Percentiles rank a stretch among this genome's conserved stretches.
phyloP scores from a whole-genome alignment of 495 filamentous ascomycete genomes.

The Talaromyces ruber region DNA sequence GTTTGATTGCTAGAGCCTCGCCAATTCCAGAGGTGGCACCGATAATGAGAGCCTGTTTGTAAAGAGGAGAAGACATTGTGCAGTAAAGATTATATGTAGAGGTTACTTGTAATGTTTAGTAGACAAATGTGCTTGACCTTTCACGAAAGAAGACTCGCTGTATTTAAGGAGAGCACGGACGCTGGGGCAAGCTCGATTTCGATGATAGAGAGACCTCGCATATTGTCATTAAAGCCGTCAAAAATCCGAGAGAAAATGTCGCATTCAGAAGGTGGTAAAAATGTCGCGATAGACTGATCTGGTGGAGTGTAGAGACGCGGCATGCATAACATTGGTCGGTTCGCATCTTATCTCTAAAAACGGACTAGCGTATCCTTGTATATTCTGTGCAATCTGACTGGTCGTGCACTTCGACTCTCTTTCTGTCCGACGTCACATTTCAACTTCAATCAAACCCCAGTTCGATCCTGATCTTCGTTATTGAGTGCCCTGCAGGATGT shows the following conservation, averaged over 20 bases:
- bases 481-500: neutral
- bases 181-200: neutral
- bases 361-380: neutral
- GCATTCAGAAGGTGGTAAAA: neutral
- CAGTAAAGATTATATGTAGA: no score
- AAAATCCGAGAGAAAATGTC: neutral
- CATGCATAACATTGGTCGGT: neutral
- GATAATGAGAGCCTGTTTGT: constrained; percentile 61
- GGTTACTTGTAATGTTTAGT: neutral
- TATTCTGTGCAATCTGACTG: neutral
- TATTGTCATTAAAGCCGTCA: neutral
- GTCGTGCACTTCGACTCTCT: neutral
- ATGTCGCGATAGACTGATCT: neutral
- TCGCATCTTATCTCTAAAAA: neutral
- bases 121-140: neutral
- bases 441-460: neutral
- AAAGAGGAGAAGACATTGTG: constrained; percentile 15
- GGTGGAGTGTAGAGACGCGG: neutral
- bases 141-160: neutral
- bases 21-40: constrained; percentile 71
- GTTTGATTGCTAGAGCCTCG: constrained; percentile 49
- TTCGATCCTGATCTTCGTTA: neutral
- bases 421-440: neutral
- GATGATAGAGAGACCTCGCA: neutral
- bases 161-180: neutral